These are phyloP conservation scores for Tylopilus sp. DNA, from an alignment of 1,284 basidiomycete species.

Conservation along the genomic window DNA sequence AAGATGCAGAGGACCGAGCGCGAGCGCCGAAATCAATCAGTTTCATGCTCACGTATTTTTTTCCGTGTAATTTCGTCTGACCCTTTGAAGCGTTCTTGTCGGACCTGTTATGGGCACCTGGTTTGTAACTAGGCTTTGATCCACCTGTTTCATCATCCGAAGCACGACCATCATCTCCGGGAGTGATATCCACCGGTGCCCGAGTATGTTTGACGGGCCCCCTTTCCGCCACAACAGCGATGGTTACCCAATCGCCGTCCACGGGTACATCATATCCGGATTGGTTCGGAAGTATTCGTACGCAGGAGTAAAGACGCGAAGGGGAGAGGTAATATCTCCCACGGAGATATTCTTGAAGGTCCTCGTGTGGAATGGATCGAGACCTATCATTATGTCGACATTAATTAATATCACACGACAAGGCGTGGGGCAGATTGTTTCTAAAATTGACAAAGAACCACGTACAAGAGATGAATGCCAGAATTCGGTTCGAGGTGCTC, in stretches of 20 bases:
- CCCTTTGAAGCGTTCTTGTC: slow-evolving; percentile 22
- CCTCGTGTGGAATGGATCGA: slow-evolving; percentile 67
- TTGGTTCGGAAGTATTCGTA: slow-evolving; percentile 71
- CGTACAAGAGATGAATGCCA: slow-evolving; percentile 76
- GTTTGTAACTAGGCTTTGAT: slow-evolving; percentile 16
- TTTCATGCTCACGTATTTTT: slow-evolving; percentile 84
- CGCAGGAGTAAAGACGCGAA: slow-evolving; percentile 80
- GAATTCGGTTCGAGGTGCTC: slow-evolving; percentile 82
- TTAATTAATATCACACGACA: not conserved
- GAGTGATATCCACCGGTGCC: slow-evolving; percentile 55
- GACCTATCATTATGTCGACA: slow-evolving; percentile 44
- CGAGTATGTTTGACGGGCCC: slow-evolving; percentile 65
- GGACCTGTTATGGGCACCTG: slow-evolving; percentile 22
- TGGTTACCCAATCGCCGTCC: slow-evolving; percentile 85
- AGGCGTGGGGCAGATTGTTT: not conserved
- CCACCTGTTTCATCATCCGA: slow-evolving; percentile 31
- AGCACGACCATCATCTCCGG: slow-evolving; percentile 41
- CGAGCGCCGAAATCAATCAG: slow-evolving; percentile 76
- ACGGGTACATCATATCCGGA: slow-evolving; percentile 88
- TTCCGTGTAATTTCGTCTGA: slow-evolving; percentile 47
- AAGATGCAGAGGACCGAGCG: slow-evolving; percentile 48
- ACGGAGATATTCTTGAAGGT: slow-evolving; percentile 76
- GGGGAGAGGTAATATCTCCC: slow-evolving; percentile 86
- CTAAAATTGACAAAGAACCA: slow-evolving; percentile 16
- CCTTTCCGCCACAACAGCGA: slow-evolving; percentile 84